Evolutionary conservation across 2,329 filamentous ascomycete genomes (phyloP).

Genomic region (Pseudogymnoascus sp.): DNA sequence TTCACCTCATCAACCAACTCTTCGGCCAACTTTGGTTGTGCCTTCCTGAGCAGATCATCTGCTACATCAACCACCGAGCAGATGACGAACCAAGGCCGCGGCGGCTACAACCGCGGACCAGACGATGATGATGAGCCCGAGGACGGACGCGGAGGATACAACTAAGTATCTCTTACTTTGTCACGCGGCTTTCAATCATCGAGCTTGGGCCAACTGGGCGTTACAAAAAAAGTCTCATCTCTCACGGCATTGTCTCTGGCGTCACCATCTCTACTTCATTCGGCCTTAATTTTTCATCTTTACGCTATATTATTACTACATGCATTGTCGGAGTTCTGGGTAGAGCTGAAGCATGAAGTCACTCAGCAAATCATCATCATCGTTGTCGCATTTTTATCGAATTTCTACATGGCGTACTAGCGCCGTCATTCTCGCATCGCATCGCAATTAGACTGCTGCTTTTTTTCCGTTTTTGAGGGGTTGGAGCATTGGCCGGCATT

Average conservation of each 20-base stretch:
- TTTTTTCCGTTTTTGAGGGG: neutral
- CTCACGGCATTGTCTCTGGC: neutral
- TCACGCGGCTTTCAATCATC: neutral
- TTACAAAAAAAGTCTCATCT: neutral
- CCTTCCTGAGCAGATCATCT: neutral
- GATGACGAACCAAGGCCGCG: constrained; percentile 11
- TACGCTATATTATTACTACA: neutral
- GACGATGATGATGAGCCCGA: constrained; percentile 26
- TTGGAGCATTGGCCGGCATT: neutral
- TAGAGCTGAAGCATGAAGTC: neutral
- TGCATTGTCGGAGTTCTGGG: neutral
- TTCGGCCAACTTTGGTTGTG: neutral
- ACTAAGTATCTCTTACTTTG: constrained; percentile 15
- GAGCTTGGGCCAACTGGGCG: neutral
- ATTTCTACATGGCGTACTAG: neutral
- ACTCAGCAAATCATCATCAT: neutral
- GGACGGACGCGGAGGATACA: constrained; percentile 27
- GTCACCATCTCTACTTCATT: neutral
- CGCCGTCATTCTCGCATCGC: neutral
- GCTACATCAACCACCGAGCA: neutral
- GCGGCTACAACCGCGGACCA: constrained; percentile 17
- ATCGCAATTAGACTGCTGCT: neutral
- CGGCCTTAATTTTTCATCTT: neutral
- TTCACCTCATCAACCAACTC: neutral
- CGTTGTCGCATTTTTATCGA: neutral